phyloP scores from a whole-genome alignment of 2,329 filamentous ascomycete species.

The Pseudocercospora musae region DNA sequence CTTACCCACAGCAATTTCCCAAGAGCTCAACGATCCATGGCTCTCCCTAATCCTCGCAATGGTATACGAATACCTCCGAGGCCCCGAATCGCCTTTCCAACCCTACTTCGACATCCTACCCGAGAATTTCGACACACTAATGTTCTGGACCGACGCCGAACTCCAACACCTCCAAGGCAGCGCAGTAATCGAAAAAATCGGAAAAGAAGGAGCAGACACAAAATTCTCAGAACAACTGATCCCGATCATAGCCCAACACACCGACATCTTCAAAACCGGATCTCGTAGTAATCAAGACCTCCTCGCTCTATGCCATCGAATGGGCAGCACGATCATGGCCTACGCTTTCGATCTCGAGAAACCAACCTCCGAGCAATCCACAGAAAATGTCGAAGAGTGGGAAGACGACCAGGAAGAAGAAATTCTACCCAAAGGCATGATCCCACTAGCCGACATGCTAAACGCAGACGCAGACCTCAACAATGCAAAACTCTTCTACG shows the following conservation, averaged over 20 bases:
- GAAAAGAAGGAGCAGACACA: conserved; percentile 66
- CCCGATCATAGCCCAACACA: conserved; percentile 49
- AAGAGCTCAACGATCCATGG: conserved; percentile 45
- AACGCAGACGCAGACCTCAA: conserved; percentile 82
- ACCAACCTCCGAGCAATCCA: conserved; percentile 46
- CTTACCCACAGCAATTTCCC: conserved; percentile 44
- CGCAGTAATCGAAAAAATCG: conserved; percentile 72
- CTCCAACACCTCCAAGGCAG: conserved; percentile 72
- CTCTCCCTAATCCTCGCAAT: conserved; percentile 69
- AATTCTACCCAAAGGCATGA: conserved; percentile 70
- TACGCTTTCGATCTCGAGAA: conserved; percentile 82
- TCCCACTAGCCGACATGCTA: conserved; percentile 84
- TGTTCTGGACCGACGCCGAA: conserved; percentile 79
- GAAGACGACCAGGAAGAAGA: conserved; percentile 41
- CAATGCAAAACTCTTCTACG: conserved; percentile 67
- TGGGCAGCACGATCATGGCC: conserved; percentile 88
- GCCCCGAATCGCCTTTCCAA: conserved; percentile 66
- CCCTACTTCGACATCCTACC: conserved; percentile 77
- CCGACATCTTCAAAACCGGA: conserved; percentile 40
- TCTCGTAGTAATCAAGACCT: conserved; percentile 47
- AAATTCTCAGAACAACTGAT: conserved; percentile 60
- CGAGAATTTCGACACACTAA: conserved; percentile 71
- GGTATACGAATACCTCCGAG: conserved; percentile 68
- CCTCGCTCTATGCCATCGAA: conserved; percentile 64
- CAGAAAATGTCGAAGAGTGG: conserved; percentile 53